Evolutionary conservation across 164 flowering plant genomes (phyloP).

Genomic region (Tetracentron sinense): DNA sequence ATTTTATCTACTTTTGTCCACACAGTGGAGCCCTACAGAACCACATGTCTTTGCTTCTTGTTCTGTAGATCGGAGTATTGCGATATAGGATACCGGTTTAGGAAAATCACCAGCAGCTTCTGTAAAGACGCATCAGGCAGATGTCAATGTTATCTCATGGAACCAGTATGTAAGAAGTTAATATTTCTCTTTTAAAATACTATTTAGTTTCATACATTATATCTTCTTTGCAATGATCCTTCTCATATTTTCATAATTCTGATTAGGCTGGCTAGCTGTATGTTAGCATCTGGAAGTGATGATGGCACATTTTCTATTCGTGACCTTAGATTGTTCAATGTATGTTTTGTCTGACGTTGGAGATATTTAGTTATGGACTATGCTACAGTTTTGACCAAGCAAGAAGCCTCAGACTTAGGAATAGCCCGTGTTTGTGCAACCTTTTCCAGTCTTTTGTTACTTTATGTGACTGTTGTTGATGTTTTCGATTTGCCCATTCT

Average conservation of each 20-base stretch:
- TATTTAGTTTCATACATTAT: not conserved
- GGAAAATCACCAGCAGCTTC: slow-evolving; percentile 69
- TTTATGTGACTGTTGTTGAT: no score
- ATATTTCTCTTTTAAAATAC: not conserved
- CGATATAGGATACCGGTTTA: slow-evolving; percentile 80
- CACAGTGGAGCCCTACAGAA: slow-evolving; percentile 99
- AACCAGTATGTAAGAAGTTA: slow-evolving; percentile 52
- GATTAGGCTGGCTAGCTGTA: slow-evolving; percentile 75
- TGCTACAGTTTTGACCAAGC: not conserved
- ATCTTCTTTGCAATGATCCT: slow-evolving; percentile 4
- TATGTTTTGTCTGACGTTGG: slow-evolving; percentile 23
- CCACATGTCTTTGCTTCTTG: slow-evolving; percentile 79
- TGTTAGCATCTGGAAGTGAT: slow-evolving; percentile 98
- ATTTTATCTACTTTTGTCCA: slow-evolving; percentile 7
- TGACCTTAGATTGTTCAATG: slow-evolving; percentile 87
- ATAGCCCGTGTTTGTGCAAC: no score
- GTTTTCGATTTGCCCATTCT: no score
- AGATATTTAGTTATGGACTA: not conserved
- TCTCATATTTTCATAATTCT: slow-evolving; percentile 8
- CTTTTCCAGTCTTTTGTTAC: no score
- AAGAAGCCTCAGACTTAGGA: not conserved
- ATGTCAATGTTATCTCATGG: slow-evolving; percentile 99
- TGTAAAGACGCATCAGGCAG: slow-evolving; percentile 84
- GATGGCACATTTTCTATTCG: slow-evolving; percentile 89
- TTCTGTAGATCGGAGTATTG: slow-evolving; percentile 90